phyloP scores from a whole-genome alignment of 176 grass and related monocot genomes.

The Cenchrus fungigraminus region DNA sequence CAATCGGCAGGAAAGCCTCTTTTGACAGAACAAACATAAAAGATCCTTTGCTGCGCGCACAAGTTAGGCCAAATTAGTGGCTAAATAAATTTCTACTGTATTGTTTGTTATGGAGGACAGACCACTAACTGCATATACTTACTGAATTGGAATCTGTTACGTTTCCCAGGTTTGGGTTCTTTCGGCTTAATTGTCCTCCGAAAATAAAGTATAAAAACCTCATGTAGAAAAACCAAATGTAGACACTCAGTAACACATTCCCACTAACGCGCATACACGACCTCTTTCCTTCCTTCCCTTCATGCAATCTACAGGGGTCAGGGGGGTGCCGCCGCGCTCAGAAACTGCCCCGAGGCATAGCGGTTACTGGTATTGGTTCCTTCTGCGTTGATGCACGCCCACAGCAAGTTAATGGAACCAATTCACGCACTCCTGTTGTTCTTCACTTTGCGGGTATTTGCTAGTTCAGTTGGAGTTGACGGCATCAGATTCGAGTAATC shows the following conservation, averaged over 20 bases:
- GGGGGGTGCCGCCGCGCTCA: too few relatives aligned
- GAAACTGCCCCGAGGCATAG: background rate
- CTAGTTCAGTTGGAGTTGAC: background rate
- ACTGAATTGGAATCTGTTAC: background rate
- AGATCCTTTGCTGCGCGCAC: background rate
- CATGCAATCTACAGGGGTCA: background rate
- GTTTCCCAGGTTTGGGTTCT: background rate
- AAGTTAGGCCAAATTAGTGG: background rate
- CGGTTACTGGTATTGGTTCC: background rate
- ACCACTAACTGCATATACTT: background rate
- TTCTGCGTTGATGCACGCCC: background rate
- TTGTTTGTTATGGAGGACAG: background rate
- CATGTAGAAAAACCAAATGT: too few relatives aligned
- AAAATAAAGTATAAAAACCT: background rate
- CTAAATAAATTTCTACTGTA: background rate
- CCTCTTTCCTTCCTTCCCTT: too few relatives aligned
- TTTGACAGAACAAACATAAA: background rate
- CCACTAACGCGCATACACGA: too few relatives aligned
- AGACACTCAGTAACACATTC: too few relatives aligned
- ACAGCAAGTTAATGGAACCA: background rate
- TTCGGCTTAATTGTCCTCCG: background rate
- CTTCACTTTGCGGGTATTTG: background rate
- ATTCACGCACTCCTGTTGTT: conserved; percentile 22
- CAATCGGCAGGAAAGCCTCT: conserved; percentile 1
- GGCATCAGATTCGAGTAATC: background rate